Conservation (phyloP, 1,284 basidiomycete species). For the Heterobasidion irregulare region DNA sequence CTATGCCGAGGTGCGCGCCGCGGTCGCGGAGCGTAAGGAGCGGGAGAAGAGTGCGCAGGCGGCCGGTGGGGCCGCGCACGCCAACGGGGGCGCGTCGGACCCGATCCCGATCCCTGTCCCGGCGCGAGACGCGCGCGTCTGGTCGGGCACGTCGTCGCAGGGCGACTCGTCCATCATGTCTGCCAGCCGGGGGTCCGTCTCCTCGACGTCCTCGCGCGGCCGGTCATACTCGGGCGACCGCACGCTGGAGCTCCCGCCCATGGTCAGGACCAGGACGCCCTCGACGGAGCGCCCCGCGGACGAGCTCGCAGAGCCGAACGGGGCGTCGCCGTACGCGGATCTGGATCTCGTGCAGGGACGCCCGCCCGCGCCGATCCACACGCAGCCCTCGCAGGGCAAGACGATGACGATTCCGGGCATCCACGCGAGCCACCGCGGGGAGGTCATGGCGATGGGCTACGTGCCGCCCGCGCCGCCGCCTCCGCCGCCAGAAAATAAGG, state of each 20-base stretch:
- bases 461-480: slow-evolving; percentile 39
- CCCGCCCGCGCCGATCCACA: slow-evolving; percentile 41
- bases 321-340: not conserved
- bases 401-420: slow-evolving; percentile 78
- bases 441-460: slow-evolving; percentile 73
- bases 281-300: not conserved
- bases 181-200: slow-evolving; percentile 13
- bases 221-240: not conserved
- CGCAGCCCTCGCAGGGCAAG: slow-evolving; percentile 60
- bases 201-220: slow-evolving; percentile 16
- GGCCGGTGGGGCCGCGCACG: not conserved
- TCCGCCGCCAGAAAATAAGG: slow-evolving; percentile 30
- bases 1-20: slow-evolving; percentile 66
- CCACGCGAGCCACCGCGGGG: slow-evolving; percentile 68
- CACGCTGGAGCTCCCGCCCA: not conserved
- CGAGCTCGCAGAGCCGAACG: not conserved
- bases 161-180: slow-evolving; percentile 7
- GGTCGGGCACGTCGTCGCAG: slow-evolving; percentile 16
- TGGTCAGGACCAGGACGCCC: not conserved
- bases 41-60: slow-evolving; percentile 24
- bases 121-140: not conserved
- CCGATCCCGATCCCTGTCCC: slow-evolving; percentile 2
- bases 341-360: not conserved
- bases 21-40: slow-evolving; percentile 54
- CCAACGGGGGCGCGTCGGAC: not conserved